Conservation (phyloP, 73 alveolate genomes). For the Stentor coeruleus region DNA sequence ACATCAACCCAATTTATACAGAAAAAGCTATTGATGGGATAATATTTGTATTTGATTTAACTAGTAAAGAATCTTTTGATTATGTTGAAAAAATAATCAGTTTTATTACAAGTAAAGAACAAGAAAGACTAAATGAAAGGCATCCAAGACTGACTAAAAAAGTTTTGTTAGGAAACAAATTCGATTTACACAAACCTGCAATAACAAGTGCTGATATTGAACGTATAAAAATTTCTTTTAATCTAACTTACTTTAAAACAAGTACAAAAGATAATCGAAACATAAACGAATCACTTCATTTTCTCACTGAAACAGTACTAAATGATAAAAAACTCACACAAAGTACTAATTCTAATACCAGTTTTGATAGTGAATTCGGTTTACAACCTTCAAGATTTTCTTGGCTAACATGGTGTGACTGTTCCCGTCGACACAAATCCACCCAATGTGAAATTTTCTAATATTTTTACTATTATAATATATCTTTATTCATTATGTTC, state of each 20-base stretch:
- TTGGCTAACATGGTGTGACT: too few relatives aligned
- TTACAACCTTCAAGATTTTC: too few relatives aligned
- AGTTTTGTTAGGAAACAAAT: not conserved
- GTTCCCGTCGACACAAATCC: too few relatives aligned
- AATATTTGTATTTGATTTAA: not conserved
- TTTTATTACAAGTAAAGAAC: not conserved
- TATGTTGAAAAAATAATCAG: not conserved
- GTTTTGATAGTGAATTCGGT: too few relatives aligned
- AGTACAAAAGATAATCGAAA: not conserved
- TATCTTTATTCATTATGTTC: too few relatives aligned
- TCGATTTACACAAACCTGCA: not conserved
- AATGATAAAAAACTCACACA: too few relatives aligned
- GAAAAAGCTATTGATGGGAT: not conserved
- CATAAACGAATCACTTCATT: not conserved
- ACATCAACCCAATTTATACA: not conserved
- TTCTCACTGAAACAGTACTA: too few relatives aligned
- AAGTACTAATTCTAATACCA: too few relatives aligned
- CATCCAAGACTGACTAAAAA: not conserved
- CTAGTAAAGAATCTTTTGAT: not conserved
- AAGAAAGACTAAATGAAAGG: not conserved
- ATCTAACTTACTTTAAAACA: not conserved
- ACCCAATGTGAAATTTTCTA: too few relatives aligned
- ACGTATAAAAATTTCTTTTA: not conserved
- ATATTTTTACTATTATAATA: too few relatives aligned
- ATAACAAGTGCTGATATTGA: not conserved